Evolutionary conservation across 176 grass and related monocot genomes (phyloP), one percentile per base, ranked within the genome.

Genomic region (Puya raimondii): DNA sequence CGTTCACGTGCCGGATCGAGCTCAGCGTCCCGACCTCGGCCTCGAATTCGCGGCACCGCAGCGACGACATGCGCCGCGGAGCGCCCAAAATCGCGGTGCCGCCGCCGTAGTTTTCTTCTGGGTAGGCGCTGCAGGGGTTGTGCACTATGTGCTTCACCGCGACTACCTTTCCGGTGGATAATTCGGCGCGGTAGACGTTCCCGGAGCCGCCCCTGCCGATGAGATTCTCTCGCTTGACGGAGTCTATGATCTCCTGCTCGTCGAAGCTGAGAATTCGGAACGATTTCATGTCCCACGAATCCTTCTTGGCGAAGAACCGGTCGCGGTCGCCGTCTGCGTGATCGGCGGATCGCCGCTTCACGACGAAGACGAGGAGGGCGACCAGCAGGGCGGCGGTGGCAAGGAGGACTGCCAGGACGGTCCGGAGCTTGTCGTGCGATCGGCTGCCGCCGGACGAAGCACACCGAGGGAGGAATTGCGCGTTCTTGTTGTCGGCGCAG

Each of bases 171-270:
- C 80, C 86, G 49, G 4, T 65, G 0, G 80, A 77, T 2, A 96
- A 84, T 68, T 85, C 80, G 8, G 85, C 93, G 67, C 86, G 78
- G 81, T 96, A 96, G 75, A 96, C 93, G 69, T 90, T 86, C 42
- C 93, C 86, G 48, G 88, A 96, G 1, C 85, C 88, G 64, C 93
- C 93, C 80, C 73, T 87, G 65, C 93, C 93, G 78, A 96, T 92
- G 26, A 96, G 71, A 70, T 96, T 96, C 73, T 87, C 84, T 63
- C 82, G 69, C n/a, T 79, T 83, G 63, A 96, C 81, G 64, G 82
- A 84, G 2, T 50, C 61, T 15, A 96, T 47, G 70, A 96, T 83
- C 73, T 92, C 93, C 53, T 80, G 54, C 71, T 96, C 93, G 66
- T 92, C 81, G 76, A 96, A 92, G 29, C 84, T 81, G 11, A 89